These are phyloP conservation scores for Phytophthora boehmeriae DNA, from an alignment of 352 stramenopile genomes.

Conservation along the genomic window DNA sequence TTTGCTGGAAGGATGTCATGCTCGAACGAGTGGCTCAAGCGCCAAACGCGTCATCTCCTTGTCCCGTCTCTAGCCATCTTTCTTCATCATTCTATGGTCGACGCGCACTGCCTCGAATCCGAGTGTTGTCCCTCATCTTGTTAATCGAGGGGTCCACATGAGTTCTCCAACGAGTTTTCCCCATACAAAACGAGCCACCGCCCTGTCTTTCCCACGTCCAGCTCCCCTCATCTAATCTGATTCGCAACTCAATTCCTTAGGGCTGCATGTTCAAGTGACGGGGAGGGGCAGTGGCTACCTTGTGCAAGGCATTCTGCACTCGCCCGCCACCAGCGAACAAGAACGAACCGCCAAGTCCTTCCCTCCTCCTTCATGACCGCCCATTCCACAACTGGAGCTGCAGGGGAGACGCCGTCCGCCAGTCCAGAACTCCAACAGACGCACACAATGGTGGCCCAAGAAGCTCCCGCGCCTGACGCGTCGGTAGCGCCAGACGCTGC, in stretches of 20 bases:
- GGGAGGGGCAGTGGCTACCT: neutral
- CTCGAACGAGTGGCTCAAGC: too few species aligned
- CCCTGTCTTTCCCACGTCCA: too few species aligned
- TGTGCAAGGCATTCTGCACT: slow-evolving; percentile 12
- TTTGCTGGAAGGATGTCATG: neutral
- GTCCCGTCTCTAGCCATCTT: too few species aligned
- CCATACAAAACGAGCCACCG: too few species aligned
- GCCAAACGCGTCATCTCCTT: too few species aligned
- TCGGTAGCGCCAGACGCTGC: slow-evolving; percentile 4
- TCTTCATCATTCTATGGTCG: too few species aligned
- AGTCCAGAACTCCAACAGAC: slow-evolving; percentile 3
- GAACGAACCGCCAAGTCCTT: slow-evolving; percentile 23
- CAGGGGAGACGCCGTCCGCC: slow-evolving; percentile 26
- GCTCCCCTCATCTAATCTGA: too few species aligned
- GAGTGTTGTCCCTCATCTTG: too few species aligned
- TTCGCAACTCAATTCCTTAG: neutral
- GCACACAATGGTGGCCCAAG: slow-evolving; percentile 42
- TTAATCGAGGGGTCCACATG: too few species aligned
- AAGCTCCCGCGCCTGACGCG: slow-evolving; percentile 13
- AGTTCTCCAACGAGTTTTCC: too few species aligned
- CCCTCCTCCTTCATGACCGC: slow-evolving; percentile 15
- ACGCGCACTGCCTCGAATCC: too few species aligned
- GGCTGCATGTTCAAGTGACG: slow-evolving; percentile 4
- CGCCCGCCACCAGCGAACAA: slow-evolving; percentile 31
- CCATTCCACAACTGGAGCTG: slow-evolving; percentile 51